Base-by-base conservation (phyloP, 2,329 filamentous ascomycete genomes). In the Claviceps sp. region DNA sequence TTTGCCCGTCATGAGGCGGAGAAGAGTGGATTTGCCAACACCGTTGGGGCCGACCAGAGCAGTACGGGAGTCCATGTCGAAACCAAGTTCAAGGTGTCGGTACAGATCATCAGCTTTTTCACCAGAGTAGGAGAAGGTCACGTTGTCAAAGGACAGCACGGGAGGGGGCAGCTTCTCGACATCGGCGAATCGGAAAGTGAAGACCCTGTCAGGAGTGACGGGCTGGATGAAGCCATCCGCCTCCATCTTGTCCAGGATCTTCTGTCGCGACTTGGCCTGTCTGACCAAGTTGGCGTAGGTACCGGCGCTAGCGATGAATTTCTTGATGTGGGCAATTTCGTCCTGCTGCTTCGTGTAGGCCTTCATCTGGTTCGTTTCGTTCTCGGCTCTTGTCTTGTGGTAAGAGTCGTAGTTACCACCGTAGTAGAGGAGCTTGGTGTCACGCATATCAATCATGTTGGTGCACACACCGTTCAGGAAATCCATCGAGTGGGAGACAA, bases 241-340 rank as follows among this genome's bases (percentile, higher is more conserved):
- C 79, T 97, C 91, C 93, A 98, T 98, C 84, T 98, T 98, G 80
- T 98, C 93, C 60, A 97, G 79, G 71, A 97, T 97, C 88, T 98
- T 98, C 74, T 98, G 93, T 58, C 93, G 84, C 44, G 93, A 97
- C 79, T 98, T 98, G 72, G 94, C 94, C 74, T 98, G 93, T 70
- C 88, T 82, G 67, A 98, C 93, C 77, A 98, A 79, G 77, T 98
- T 98, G 80, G 94, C 93, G 66, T 98, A 98, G 55, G 93, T 98
- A 90, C 94, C 93, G 53, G 93, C 93, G 56, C 91, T 96, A 65
- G 94, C 93, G 69, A 98, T 98, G 79, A 98, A 98, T 75, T 97
- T 96, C 79, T 98, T 97, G 79, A 98, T 98, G 78, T 98, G 94
- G 61, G 83, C 80, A 69, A 98, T 98, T 77, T 98, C 93, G 56